phyloP scores from a whole-genome alignment of 116 monocot genomes.

The Papilionanthe hybrid region DNA sequence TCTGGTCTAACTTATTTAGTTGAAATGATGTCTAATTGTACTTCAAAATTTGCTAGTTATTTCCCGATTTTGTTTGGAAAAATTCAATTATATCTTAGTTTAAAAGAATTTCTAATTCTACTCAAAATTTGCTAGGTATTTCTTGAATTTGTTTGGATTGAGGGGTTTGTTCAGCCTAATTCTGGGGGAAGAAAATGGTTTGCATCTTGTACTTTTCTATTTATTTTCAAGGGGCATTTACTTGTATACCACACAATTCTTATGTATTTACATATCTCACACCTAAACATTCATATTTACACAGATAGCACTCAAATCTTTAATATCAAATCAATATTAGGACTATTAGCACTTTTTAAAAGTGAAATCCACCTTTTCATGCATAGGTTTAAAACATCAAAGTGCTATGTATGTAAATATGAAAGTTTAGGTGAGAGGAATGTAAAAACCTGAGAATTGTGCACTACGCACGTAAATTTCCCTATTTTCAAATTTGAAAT shows the following conservation, averaged over 20 bases:
- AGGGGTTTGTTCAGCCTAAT: constrained; percentile 98
- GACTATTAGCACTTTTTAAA: too few relatives aligned
- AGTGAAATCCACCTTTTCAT: too few relatives aligned
- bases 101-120: neutral
- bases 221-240: neutral
- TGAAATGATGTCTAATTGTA: neutral
- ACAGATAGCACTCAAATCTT: too few relatives aligned
- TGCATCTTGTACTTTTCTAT: constrained; percentile 8
- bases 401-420: too few relatives aligned
- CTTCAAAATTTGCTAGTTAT: constrained; percentile 43
- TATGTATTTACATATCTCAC: too few relatives aligned
- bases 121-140: constrained; percentile 53
- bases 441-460: too few relatives aligned
- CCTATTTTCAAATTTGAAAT: neutral
- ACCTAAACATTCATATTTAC: too few relatives aligned
- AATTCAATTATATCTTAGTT: neutral
- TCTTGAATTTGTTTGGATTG: constrained; percentile 93
- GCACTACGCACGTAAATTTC: too few relatives aligned
- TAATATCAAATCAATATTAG: too few relatives aligned
- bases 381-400: too few relatives aligned
- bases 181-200: constrained; percentile 99
- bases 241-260: too few relatives aligned
- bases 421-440: too few relatives aligned
- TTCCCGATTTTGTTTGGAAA: constrained; percentile 87
- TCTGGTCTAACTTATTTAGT: neutral